These are phyloP conservation scores for Auriscalpium microsporum DNA, from an alignment of 768 basidiomycete species.

Conservation along the genomic window DNA sequence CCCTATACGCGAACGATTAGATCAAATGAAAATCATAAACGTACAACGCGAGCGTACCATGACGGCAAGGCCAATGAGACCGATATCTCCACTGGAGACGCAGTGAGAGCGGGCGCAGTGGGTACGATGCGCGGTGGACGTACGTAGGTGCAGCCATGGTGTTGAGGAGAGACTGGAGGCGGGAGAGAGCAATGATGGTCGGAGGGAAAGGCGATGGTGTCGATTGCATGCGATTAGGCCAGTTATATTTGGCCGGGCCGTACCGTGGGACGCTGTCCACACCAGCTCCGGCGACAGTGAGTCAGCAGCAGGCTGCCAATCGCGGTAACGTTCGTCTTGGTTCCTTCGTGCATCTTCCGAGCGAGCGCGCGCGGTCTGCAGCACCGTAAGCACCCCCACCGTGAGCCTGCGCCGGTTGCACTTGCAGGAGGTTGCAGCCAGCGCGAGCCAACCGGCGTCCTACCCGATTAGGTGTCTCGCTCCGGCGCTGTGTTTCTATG, in stretches of 20 bases:
- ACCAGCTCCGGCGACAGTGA: not conserved
- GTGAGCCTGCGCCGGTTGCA: no score
- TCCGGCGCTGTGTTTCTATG: no score
- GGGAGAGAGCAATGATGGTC: constrained; percentile 18
- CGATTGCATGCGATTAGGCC: not conserved
- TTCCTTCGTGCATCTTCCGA: no score
- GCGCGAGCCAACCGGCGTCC: no score
- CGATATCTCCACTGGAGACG: constrained; percentile 78
- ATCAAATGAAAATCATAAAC: constrained; percentile 12
- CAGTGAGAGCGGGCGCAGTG: constrained; percentile 18
- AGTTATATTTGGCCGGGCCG: constrained; percentile 10
- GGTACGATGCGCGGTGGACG: constrained; percentile 24
- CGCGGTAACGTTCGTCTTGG: no score
- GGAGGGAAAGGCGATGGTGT: constrained; percentile 6
- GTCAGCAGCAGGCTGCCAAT: not conserved
- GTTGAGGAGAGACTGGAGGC: constrained; percentile 25
- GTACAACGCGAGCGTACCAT: constrained; percentile 54
- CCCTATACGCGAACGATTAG: constrained; percentile 41
- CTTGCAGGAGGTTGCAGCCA: no score
- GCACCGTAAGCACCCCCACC: no score
- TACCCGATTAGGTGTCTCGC: no score
- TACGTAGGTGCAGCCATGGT: constrained; percentile 42
- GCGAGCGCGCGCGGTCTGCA: no score
- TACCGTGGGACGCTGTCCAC: not conserved
- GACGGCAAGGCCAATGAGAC: constrained; percentile 97